Evolutionary conservation across 1,139 yeast genomes (phyloP), one percentile per base, ranked within the genome.

Genomic region (Lodderomyces margitis): DNA sequence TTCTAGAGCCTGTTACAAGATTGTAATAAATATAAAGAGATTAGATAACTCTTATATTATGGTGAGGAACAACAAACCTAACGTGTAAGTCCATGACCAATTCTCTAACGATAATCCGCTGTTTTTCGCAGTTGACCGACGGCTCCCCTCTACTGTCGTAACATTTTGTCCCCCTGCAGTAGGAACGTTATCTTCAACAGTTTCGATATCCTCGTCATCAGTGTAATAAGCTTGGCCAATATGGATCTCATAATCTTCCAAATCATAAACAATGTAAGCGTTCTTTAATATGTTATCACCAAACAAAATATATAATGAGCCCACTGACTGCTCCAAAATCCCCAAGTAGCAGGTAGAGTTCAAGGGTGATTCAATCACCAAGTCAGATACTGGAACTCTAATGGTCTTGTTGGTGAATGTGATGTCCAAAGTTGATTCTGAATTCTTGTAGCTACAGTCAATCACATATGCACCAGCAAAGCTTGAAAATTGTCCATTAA

Each of bases 241-340:
- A 1, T 83, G 81, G 23, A 88, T 68, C 54, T 81, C 79, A 41
- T 67, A 62, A 48, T 75, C 77, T 23, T 84, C 89, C 48, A 87
- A 64, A 61, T 89, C 94, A 53, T 77, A 87, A 35, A 87, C 95
- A 41, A 82, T 78, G 57, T 88, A 88, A 8, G 87, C 89, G 40
- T 78, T 71, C 46, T 87, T 73, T 53, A 89, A 64, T 62, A 87
- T 81, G 23, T 82, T 75, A 59, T 87, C 95, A 36, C 96, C 96
- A 9, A 87, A 56, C 39, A 67, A 54, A 28, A 65, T 48, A 46
- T 56, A 64, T 1, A 47, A 24, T 6, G 47, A 45, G 20, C 35
- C 12, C 11, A 49, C 36, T 14, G 45, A 9, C 46, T 63, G 69
- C 8, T 52, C 51, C 33, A 64, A 42, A 25, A 66, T 48, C 6